Percentiles rank a stretch among this genome's conserved stretches.
Conservation (phyloP, 2,329 filamentous ascomycete genomes). For the Microcera coccophila region DNA sequence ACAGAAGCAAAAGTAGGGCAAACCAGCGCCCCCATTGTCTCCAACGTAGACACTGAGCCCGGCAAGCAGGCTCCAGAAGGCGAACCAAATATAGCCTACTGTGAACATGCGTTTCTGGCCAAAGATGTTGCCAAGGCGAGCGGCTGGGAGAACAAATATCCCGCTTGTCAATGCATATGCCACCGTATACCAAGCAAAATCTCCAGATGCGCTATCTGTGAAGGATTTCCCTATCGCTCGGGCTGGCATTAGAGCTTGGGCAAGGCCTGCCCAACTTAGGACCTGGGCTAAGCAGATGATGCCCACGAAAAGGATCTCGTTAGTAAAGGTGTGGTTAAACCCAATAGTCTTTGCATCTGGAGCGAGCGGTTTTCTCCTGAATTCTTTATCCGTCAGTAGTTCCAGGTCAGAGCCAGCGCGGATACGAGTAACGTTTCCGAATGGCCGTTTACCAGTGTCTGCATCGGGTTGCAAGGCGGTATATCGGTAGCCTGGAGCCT, state of each 20-base stretch:
- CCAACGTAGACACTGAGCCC: slow-evolving; percentile 20
- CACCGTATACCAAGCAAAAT: slow-evolving; percentile 24
- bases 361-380: slow-evolving; percentile 23
- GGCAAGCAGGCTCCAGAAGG: slow-evolving; percentile 23
- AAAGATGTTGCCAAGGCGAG: slow-evolving; percentile 23
- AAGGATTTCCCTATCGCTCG: slow-evolving; percentile 20
- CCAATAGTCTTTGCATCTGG: slow-evolving; percentile 21
- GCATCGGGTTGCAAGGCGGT: slow-evolving; percentile 18
- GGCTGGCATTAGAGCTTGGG: slow-evolving; percentile 22
- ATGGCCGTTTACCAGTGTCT: slow-evolving; percentile 12
- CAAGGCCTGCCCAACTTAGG: slow-evolving; percentile 21
- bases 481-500: slow-evolving; percentile 19
- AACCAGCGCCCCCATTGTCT: slow-evolving; percentile 7
- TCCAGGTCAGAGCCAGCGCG: slow-evolving; percentile 19
- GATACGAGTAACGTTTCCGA: slow-evolving; percentile 20
- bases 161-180: slow-evolving; percentile 22
- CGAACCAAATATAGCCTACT: slow-evolving; percentile 24
- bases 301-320: slow-evolving; percentile 21
- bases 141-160: slow-evolving; percentile 16
- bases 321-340: slow-evolving; percentile 24
- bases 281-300: slow-evolving; percentile 25
- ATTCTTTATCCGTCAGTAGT: slow-evolving; percentile 5
- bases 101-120: slow-evolving; percentile 22
- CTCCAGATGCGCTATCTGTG: slow-evolving; percentile 15
- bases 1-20: slow-evolving; percentile 23